Evolutionary conservation across 306 rosid genomes (phyloP), one percentile per base, ranked within the genome.

Genomic region (Cicer bijugum): DNA sequence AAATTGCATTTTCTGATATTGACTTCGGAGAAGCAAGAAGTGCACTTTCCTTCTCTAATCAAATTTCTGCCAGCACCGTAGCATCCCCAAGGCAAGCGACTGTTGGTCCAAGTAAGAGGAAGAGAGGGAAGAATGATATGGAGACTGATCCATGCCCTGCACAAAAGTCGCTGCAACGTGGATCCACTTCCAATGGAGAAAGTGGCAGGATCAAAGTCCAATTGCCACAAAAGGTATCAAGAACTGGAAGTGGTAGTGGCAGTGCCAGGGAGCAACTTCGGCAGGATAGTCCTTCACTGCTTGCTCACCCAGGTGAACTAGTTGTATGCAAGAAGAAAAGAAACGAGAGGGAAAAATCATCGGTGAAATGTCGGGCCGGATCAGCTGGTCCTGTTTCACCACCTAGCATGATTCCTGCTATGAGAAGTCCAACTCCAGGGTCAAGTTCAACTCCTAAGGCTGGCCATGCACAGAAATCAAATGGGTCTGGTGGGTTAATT

Each of bases 291-390:
- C 79, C 91, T 75, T 75, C 88, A 5, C 45, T 80, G 76, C 93
- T 71, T 37, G 63, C 91, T 67, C 98, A 94, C 87, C 98, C 98
- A 6, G 96, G 98, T 53, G 91, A 91, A 44, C 88, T 94, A 48
- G 98, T 94, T 59, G 89, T 94, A 62, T 94, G 98, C 90, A 94
- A 89, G 88, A 94, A 91, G 87, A 94, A 84, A 81, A 89, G 98
- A 76, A 94, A 94, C 71, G 96, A 87, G 71, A 75, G 98, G 79
- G 98, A 91, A 63, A 91, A 89, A 66, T 48, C 90, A 12, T 56
- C 69, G 67, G 89, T 76, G 66, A 93, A 86, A 88, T 39, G 84
- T 9, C 83, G 96, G 86, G 79, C 58, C 9, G 91, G 90, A 60
- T 79, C 96, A 5, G 76, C 69, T 0, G 91, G 89, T 62, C 94